Conservation (phyloP, 148 eudicot species). For the Camellia sinensis region DNA sequence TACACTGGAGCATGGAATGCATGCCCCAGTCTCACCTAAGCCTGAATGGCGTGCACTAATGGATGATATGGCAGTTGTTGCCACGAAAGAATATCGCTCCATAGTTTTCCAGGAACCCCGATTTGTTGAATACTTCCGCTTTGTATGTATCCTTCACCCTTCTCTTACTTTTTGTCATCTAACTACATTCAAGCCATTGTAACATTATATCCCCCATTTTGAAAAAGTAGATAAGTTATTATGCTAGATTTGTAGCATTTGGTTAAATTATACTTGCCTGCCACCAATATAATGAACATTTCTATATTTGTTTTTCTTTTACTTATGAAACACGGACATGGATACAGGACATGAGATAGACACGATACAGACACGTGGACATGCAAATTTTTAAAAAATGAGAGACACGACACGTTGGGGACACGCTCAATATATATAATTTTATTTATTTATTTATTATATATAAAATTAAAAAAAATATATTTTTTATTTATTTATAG, state of each 20-base stretch:
- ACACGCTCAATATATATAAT: no score
- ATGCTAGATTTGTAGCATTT: background rate
- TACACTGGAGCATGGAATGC: slow-evolving; percentile 89
- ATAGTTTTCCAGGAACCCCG: slow-evolving; percentile 85
- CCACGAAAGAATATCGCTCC: slow-evolving; percentile 83
- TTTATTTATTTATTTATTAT: no score
- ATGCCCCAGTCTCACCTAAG: slow-evolving; percentile 78
- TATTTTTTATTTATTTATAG: no score
- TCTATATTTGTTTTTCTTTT: no score
- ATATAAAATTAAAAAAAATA: no score
- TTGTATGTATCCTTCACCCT: slow-evolving; percentile 40
- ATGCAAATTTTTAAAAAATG: no score
- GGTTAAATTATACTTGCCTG: no score
- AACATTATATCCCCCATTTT: background rate
- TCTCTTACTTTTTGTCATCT: background rate
- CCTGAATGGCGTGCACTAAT: slow-evolving; percentile 88
- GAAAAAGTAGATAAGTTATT: background rate
- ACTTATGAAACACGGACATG: no score
- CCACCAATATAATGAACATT: no score
- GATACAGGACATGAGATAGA: no score
- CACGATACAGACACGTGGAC: no score
- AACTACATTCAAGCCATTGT: background rate
- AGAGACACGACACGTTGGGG: no score
- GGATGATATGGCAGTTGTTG: slow-evolving; percentile 84
- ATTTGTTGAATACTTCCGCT: slow-evolving; percentile 88